Conservation (phyloP, 306 rosid species). For the Malus fusca region DNA sequence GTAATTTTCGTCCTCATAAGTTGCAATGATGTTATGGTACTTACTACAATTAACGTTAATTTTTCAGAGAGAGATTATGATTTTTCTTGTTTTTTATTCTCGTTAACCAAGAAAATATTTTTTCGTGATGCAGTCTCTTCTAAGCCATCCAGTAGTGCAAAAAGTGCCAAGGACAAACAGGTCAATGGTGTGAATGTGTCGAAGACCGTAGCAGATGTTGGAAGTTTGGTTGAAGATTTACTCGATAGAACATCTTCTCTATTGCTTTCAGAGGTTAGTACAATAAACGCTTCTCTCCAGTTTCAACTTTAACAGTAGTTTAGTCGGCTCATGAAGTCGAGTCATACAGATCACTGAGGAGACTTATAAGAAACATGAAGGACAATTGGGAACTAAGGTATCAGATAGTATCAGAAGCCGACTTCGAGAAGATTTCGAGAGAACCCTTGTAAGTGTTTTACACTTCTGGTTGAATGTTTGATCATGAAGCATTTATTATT, state of each 20-base stretch:
- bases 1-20: not conserved
- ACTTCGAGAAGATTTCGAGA: conserved; percentile 62
- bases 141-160: conserved; percentile 33
- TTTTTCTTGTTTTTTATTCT: not conserved
- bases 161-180: conserved; percentile 41
- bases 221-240: conserved; percentile 65
- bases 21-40: not conserved
- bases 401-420: conserved; percentile 47
- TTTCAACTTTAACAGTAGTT: not conserved
- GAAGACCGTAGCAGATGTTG: conserved; percentile 46
- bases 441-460: conserved; percentile 61
- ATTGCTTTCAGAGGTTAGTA: conserved; percentile 64
- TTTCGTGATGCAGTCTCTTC: conserved; percentile 36
- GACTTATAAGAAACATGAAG: conserved; percentile 53
- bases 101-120: not conserved
- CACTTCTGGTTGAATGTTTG: not conserved
- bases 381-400: conserved; percentile 46
- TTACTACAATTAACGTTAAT: not conserved
- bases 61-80: not conserved
- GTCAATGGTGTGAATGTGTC: conserved; percentile 29
- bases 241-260: conserved; percentile 58
- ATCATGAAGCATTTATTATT: not conserved
- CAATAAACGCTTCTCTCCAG: not conserved
- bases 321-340: conserved; percentile 14
- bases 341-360: conserved; percentile 58